Base-by-base conservation (phyloP, 805 yeast species). In the Candida ulmi region DNA sequence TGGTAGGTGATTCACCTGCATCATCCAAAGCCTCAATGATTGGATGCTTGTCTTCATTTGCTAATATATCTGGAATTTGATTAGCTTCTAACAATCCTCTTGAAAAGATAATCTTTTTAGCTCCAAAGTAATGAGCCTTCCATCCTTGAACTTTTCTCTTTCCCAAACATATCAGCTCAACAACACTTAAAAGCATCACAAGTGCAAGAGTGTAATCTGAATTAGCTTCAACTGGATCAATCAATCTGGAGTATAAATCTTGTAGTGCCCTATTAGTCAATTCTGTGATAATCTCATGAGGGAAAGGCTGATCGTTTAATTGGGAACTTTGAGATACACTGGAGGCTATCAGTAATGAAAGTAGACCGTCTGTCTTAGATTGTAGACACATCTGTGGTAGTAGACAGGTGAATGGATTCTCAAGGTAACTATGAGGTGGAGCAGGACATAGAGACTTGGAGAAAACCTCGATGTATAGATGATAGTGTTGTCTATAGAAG, bases 341-440 rank as follows among this genome's bases (percentile, higher is more conserved):
- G 48, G 71, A 71, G 1, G 78, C 76, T 23, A 83, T 57, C 12
- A 83, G 44, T 1, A 83, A 63, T 1, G 84, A 69, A 46, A 82
- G 57, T 13, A 83, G 55, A 5, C 66, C 68, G n/a, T 67, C 63
- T 0, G 83, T 72, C 5, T 76, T 74, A 42, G 72, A 68, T 18
- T 69, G 66, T 69, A 79, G 63, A 1, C 91, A 88, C 71, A 84
- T 68, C 48, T 73, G 74, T 0, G 93, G 91, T 11, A 85, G 58
- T 8, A 81, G 62, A 11, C 70, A 70, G 43, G 72, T 71, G 61
- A 83, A 83, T 0, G 95, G 95, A 48, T 82, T 80, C 13, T 74
- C 76, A 17, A 60, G 63, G 50, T 79, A 80, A 2, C 71, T 51
- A 8, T 65, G 54, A 3, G 72, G 64, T 9, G 86, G 86, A 0